Percentiles rank a stretch among this genome's conserved stretches.
Conservation (phyloP, 352 stramenopile genomes). For the Pythium grandisporangium region DNA sequence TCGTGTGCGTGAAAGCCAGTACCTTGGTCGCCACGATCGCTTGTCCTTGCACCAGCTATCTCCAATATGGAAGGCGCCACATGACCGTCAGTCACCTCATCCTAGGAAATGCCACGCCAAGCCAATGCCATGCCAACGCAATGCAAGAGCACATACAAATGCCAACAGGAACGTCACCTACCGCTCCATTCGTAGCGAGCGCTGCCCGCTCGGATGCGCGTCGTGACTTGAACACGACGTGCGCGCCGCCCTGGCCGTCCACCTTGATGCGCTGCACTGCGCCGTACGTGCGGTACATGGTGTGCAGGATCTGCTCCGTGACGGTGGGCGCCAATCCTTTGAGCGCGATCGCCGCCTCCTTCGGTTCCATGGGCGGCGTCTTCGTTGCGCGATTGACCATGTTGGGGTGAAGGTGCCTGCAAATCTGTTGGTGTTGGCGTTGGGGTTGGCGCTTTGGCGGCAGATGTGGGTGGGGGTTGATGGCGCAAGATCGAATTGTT, state of each 20-base stretch:
- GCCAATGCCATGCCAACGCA: too few relatives aligned
- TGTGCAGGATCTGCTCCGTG: conserved; percentile 29
- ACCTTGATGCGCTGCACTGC: conserved; percentile 38
- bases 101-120: too few relatives aligned
- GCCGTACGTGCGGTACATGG: conserved; percentile 50
- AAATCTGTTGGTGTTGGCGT: conserved; percentile 5
- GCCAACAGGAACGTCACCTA: too few relatives aligned
- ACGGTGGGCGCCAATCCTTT: conserved; percentile 32
- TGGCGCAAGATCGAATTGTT: too few relatives aligned
- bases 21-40: conserved; percentile 33
- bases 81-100: too few relatives aligned
- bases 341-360: conserved; percentile 32
- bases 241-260: conserved; percentile 40
- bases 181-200: conserved; percentile 33
- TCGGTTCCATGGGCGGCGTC: conserved; percentile 7
- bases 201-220: conserved; percentile 23
- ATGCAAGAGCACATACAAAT: too few relatives aligned
- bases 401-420: not conserved
- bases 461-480: too few relatives aligned
- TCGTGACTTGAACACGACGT: conserved; percentile 18
- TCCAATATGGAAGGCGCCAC: not conserved
- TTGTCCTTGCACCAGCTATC: conserved; percentile 33
- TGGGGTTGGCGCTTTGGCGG: too few relatives aligned
- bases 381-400: conserved; percentile 4
- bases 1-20: conserved; percentile 26